Conservation (phyloP, 2,329 filamentous ascomycete genomes). For the Sporothrix curviconia region DNA sequence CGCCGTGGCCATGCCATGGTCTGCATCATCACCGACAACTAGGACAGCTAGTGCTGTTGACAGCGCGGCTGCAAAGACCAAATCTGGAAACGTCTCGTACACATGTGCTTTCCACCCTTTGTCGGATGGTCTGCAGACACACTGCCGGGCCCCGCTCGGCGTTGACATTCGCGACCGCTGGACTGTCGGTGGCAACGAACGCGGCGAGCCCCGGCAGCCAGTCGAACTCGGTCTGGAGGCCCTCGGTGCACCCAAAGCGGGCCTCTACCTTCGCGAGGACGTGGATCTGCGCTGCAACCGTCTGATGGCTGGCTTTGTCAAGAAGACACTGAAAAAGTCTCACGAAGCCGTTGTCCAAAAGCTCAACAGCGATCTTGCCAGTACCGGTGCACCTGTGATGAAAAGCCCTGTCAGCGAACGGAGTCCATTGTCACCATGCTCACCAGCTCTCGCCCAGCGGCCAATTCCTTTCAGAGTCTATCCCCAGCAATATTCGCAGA, state of each 20-base stretch:
- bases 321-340: constrained; percentile 72
- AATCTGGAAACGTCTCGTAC: constrained; percentile 65
- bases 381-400: too few species aligned
- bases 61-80: constrained; percentile 41
- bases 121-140: constrained; percentile 67
- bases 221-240: constrained; percentile 54
- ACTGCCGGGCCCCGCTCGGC: constrained; percentile 75
- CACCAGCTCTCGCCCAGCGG: too few species aligned
- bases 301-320: constrained; percentile 69
- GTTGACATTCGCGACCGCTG: constrained; percentile 74
- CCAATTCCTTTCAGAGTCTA: too few species aligned
- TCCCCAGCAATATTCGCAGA: too few species aligned
- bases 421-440: too few species aligned
- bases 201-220: constrained; percentile 60
- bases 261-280: constrained; percentile 78
- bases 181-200: constrained; percentile 64
- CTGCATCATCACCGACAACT: background rate
- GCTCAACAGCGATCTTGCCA: background rate
- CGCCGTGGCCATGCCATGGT: constrained; percentile 58
- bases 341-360: constrained; percentile 62
- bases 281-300: constrained; percentile 77
- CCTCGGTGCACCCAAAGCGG: constrained; percentile 56
- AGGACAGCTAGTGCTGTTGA: too few species aligned
- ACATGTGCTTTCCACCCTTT: constrained; percentile 75
- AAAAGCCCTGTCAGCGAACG: too few species aligned